Evolutionary conservation across 257 asterid genomes (phyloP).

Genomic region (Vinca minor): DNA sequence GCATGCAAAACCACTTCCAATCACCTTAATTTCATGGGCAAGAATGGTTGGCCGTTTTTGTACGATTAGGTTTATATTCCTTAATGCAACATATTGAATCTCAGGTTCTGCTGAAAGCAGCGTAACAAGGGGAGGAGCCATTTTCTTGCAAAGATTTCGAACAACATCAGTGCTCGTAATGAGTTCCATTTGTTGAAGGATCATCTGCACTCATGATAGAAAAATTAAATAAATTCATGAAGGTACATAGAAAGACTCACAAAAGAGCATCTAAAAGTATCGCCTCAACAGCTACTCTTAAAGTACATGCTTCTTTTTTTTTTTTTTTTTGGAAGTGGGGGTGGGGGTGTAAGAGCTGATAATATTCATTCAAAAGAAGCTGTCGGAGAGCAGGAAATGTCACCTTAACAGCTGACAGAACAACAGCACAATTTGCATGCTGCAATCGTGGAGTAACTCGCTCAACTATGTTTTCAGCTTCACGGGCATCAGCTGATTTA

Average conservation of each 20-base stretch:
- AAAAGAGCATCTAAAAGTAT: background rate
- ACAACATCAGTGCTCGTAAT: slow-evolving; percentile 96
- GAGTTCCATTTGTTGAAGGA: slow-evolving; percentile 98
- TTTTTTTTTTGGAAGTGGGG: too few species aligned
- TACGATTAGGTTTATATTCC: slow-evolving; percentile 93
- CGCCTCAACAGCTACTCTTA: background rate
- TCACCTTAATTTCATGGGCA: slow-evolving; percentile 95
- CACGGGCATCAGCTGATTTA: slow-evolving; percentile 92
- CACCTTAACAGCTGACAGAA: slow-evolving; percentile 94
- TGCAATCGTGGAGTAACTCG: slow-evolving; percentile 96
- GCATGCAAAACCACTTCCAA: slow-evolving; percentile 5
- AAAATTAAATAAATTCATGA: slow-evolving; percentile 7
- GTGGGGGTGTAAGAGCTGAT: background rate
- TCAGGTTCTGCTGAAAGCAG: slow-evolving; percentile 96
- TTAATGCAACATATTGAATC: slow-evolving; percentile 87
- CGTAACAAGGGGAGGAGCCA: slow-evolving; percentile 99
- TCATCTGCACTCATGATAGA: slow-evolving; percentile 60
- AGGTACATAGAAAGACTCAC: background rate
- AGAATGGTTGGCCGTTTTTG: slow-evolving; percentile 95
- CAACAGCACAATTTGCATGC: slow-evolving; percentile 99
- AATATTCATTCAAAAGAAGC: background rate
- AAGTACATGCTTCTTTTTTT: too few species aligned
- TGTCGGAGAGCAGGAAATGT: background rate
- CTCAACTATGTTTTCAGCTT: slow-evolving; percentile 96
- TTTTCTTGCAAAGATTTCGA: slow-evolving; percentile 96